Evolutionary conservation across 2,329 filamentous ascomycete genomes (phyloP).

Genomic region (Lasiodiplodia citricola): DNA sequence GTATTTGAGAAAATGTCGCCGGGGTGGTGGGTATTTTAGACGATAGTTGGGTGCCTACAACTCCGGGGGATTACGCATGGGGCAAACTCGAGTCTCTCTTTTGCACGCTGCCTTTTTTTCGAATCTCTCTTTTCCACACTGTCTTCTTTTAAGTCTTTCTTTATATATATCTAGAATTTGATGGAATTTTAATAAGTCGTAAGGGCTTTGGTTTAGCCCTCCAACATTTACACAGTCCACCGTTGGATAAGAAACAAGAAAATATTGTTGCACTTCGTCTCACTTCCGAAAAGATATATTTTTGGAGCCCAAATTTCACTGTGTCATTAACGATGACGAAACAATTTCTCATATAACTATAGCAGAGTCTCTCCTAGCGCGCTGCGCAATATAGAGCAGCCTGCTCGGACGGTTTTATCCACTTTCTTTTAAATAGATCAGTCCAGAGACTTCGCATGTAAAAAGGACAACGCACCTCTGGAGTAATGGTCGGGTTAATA

Average conservation of each 20-base stretch:
- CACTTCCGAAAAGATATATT: too few relatives aligned
- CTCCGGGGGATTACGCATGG: background rate
- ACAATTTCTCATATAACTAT: slow-evolving; percentile 48
- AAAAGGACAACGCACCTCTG: too few relatives aligned
- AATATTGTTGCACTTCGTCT: too few relatives aligned
- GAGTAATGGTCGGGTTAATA: slow-evolving; percentile 51
- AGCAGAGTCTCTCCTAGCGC: slow-evolving; percentile 90
- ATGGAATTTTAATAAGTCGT: too few relatives aligned
- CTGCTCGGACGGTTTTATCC: slow-evolving; percentile 85
- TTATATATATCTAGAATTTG: too few relatives aligned
- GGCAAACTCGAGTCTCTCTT: background rate
- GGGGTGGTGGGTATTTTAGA: background rate
- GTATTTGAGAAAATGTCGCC: background rate
- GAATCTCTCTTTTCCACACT: background rate
- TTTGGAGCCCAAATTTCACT: too few relatives aligned
- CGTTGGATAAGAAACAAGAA: too few relatives aligned
- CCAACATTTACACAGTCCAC: too few relatives aligned
- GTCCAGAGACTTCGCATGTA: too few relatives aligned
- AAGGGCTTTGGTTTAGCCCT: too few relatives aligned
- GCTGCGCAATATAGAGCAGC: slow-evolving; percentile 88
- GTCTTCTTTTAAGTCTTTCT: too few relatives aligned
- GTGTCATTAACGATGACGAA: too few relatives aligned
- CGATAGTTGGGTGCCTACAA: background rate
- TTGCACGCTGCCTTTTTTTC: background rate
- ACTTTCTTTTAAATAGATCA: slow-evolving; percentile 59